Percentiles rank a stretch among this genome's conserved stretches.
Evolutionary conservation across 2,329 filamentous ascomycete species (phyloP).

Genomic region (Penicillium sp.): DNA sequence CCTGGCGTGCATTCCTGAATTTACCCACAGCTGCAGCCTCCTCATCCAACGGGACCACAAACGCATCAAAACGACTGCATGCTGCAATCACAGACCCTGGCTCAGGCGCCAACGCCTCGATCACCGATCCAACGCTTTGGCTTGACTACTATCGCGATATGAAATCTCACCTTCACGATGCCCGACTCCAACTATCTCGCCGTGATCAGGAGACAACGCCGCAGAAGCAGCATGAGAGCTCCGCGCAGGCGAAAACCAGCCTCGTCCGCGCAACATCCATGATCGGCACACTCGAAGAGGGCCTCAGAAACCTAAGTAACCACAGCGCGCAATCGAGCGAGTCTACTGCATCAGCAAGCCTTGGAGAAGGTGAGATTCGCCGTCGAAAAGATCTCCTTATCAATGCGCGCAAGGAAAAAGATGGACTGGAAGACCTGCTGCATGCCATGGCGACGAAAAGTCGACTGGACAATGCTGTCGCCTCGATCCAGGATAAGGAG

Average conservation of each 20-base stretch:
- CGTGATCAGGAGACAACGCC: slow-evolving; percentile 55
- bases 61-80: slow-evolving; percentile 38
- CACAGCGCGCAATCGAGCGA: slow-evolving; percentile 24
- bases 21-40: slow-evolving; percentile 44
- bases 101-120: slow-evolving; percentile 29
- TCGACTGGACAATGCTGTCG: slow-evolving; percentile 42
- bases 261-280: slow-evolving; percentile 53
- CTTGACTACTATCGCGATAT: slow-evolving; percentile 56
- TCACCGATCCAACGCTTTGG: slow-evolving; percentile 54
- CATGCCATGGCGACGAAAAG: slow-evolving; percentile 53
- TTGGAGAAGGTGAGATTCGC: slow-evolving; percentile 58
- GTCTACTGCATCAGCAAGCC: slow-evolving; percentile 38
- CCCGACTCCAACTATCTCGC: slow-evolving; percentile 53
- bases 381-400: slow-evolving; percentile 54
- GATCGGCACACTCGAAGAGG: slow-evolving; percentile 53
- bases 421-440: slow-evolving; percentile 55
- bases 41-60: slow-evolving; percentile 22
- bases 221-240: slow-evolving; percentile 57
- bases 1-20: slow-evolving; percentile 55
- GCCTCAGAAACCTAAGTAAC: slow-evolving; percentile 42
- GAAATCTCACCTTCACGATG: slow-evolving; percentile 56
- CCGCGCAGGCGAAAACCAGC: slow-evolving; percentile 55
- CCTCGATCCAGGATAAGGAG: slow-evolving; percentile 44
- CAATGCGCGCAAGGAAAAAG: slow-evolving; percentile 55
- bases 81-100: slow-evolving; percentile 40